These are phyloP conservation scores for Lepiota subincarnata DNA, from an alignment of 768 basidiomycete species.

Conservation along the genomic window DNA sequence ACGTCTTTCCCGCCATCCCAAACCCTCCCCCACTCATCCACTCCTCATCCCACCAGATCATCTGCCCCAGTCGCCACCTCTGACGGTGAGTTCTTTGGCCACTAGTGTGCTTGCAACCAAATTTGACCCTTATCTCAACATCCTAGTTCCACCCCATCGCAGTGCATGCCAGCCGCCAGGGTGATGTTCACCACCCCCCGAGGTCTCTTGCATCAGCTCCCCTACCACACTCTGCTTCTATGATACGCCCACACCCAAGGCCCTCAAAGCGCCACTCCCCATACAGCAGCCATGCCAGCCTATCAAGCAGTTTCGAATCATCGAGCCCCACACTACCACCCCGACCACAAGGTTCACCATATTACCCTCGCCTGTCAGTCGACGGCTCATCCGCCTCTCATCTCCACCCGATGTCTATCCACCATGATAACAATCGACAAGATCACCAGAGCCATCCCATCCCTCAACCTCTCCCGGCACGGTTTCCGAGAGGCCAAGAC, in stretches of 20 bases:
- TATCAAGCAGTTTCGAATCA: background rate
- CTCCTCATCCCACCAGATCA: conserved; percentile 15
- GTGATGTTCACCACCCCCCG: too few relatives aligned
- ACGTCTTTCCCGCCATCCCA: conserved; percentile 8
- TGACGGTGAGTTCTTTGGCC: background rate
- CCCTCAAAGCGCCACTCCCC: background rate
- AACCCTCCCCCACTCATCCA: background rate
- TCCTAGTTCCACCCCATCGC: too few relatives aligned
- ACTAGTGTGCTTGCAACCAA: too few relatives aligned
- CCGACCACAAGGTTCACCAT: background rate
- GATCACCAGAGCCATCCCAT: background rate
- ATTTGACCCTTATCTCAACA: too few relatives aligned
- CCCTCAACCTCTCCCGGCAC: background rate
- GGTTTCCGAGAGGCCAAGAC: conserved; percentile 3
- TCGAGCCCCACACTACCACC: background rate
- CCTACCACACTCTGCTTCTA: background rate
- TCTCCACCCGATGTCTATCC: background rate
- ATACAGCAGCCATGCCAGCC: background rate
- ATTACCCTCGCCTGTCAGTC: background rate
- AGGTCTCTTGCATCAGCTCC: background rate
- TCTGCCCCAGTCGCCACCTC: conserved; percentile 10
- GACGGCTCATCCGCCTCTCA: background rate
- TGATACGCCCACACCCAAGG: background rate
- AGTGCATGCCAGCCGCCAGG: background rate
- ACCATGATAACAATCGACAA: conserved; percentile 3